Percentiles rank a stretch among this genome's conserved stretches.
Conservation (phyloP, 176 grass and related monocot genomes). For the Typha latifolia region DNA sequence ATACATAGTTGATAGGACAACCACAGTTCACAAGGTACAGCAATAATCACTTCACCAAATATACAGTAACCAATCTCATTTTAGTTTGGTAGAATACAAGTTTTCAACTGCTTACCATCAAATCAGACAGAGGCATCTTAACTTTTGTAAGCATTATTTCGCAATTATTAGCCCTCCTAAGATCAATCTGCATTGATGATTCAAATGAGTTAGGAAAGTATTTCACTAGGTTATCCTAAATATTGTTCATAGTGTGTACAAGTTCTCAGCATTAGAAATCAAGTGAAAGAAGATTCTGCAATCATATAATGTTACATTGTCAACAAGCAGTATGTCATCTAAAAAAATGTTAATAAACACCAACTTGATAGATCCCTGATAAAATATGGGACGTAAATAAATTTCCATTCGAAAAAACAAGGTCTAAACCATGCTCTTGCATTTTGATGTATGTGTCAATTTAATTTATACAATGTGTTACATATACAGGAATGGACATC, state of each 20-base stretch:
- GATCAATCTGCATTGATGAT: constrained; percentile 67
- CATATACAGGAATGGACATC: no score
- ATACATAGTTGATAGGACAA: no score
- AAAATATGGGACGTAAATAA: no score
- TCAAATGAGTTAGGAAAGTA: neutral
- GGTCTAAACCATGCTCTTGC: no score
- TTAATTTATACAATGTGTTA: no score
- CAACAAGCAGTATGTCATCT: no score
- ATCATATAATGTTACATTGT: neutral
- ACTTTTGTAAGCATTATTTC: constrained; percentile 96
- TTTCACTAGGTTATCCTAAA: neutral
- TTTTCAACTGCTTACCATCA: constrained; percentile 51
- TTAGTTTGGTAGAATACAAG: neutral
- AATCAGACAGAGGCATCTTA: constrained; percentile 79
- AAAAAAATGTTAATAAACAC: no score
- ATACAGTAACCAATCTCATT: neutral
- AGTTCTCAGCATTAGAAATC: neutral
- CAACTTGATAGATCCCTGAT: no score
- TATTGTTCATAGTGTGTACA: neutral
- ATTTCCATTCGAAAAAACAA: no score
- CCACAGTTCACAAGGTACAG: neutral
- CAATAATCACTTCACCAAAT: neutral
- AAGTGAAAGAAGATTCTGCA: neutral
- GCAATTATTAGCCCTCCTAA: constrained; percentile 84
- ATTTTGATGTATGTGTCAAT: no score